These are phyloP conservation scores for Blastocystis sp. DNA, from an alignment of 352 stramenopile genomes.

Conservation along the genomic window DNA sequence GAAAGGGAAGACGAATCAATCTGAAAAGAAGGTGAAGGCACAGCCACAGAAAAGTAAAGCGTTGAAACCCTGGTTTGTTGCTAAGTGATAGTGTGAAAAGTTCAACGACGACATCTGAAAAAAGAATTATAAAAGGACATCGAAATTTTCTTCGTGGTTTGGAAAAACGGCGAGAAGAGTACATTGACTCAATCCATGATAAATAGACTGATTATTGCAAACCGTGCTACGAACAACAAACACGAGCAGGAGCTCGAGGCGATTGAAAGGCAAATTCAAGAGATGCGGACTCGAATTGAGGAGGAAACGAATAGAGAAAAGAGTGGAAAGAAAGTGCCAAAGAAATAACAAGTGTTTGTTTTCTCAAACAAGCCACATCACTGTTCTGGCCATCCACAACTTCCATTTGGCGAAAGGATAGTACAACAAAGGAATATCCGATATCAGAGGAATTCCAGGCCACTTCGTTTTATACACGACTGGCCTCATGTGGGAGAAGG, in stretches of 20 bases:
- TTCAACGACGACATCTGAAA: background rate
- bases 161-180: slow-evolving; percentile 46
- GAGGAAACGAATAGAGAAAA: background rate
- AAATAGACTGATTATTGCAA: slow-evolving; percentile 21
- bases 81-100: background rate
- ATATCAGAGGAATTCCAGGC: slow-evolving; percentile 4
- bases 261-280: slow-evolving; percentile 6
- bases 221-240: slow-evolving; percentile 44
- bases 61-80: background rate
- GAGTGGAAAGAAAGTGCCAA: background rate
- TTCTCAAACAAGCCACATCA: slow-evolving; percentile 7
- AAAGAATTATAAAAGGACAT: slow-evolving; percentile 35
- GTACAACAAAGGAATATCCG: slow-evolving; percentile 20
- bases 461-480: slow-evolving; percentile 56
- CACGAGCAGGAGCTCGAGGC: slow-evolving; percentile 2
- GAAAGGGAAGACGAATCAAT: background rate
- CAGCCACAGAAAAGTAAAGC: background rate
- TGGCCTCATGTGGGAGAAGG: slow-evolving; percentile 61
- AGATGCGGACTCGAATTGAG: background rate
- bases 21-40: background rate
- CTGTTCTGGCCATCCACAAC: background rate
- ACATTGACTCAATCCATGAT: background rate
- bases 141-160: slow-evolving; percentile 41
- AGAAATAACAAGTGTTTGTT: background rate
- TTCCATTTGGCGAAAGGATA: slow-evolving; percentile 24